phyloP scores from a whole-genome alignment of 495 filamentous ascomycete genomes.

The Viridothelium virens region DNA sequence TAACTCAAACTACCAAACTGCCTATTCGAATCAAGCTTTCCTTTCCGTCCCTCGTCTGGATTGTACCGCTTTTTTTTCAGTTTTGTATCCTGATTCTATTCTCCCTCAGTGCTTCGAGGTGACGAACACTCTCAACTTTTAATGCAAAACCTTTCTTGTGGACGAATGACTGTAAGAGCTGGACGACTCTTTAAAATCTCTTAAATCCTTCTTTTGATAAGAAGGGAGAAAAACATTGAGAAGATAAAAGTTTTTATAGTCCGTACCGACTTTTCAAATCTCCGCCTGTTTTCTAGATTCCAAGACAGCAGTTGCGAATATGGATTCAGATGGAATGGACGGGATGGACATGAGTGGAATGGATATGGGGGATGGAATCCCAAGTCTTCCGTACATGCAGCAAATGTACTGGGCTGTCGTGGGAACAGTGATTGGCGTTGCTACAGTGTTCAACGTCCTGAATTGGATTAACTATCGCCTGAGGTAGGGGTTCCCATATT shows the following conservation, averaged over 20 bases:
- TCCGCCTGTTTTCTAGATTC: too few species aligned
- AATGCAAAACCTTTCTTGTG: too few species aligned
- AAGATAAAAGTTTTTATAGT: not conserved
- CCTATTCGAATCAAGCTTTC: not conserved
- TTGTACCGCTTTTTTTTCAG: too few species aligned
- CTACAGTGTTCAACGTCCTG: conserved; percentile 43
- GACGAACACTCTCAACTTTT: too few species aligned
- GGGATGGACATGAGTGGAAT: conserved; percentile 37
- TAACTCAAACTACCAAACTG: too few species aligned
- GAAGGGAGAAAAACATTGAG: too few species aligned
- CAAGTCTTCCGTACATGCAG: conserved; percentile 41
- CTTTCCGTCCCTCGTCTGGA: not conserved
- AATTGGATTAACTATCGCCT: conserved; percentile 42
- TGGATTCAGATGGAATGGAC: conserved; percentile 4
- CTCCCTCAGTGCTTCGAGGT: too few species aligned
- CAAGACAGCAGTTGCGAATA: not conserved
- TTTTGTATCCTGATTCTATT: too few species aligned
- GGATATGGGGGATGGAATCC: conserved; percentile 43
- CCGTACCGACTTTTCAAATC: not conserved
- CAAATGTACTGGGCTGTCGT: conserved; percentile 56
- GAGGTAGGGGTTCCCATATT: conserved; percentile 35
- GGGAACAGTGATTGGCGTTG: conserved; percentile 47
- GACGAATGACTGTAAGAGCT: too few species aligned
- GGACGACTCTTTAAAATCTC: too few species aligned
- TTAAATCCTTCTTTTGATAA: too few species aligned